A percentile compares a stretch with the other conserved stretches of the same genome.
Evolutionary conservation across 106 monocot species (phyloP).

Genomic region (Dendrobium officinale): DNA sequence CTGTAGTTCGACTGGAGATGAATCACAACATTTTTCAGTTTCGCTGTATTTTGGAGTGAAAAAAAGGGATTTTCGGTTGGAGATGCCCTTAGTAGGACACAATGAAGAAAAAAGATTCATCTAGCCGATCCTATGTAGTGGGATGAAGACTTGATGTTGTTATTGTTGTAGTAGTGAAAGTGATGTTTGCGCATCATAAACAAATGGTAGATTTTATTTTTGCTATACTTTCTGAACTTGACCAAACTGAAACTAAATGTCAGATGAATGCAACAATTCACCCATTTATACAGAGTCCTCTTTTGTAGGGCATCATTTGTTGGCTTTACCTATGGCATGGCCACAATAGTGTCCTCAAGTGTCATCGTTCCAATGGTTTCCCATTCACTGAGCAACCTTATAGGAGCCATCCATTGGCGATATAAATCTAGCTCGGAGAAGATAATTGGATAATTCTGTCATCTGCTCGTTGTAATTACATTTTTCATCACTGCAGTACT

Average conservation of each 20-base stretch:
- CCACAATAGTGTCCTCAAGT: slow-evolving; percentile 69
- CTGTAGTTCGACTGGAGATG: no score
- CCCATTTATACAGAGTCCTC: neutral
- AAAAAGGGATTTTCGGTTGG: no score
- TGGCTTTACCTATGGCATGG: slow-evolving; percentile 76
- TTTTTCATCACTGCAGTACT: neutral
- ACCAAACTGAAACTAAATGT: no score
- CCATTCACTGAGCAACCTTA: slow-evolving; percentile 84
- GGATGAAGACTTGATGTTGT: no score
- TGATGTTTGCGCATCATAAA: neutral
- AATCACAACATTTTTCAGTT: no score
- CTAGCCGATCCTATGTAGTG: no score
- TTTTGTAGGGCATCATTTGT: slow-evolving; percentile 85
- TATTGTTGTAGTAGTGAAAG: neutral
- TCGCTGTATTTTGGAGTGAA: no score
- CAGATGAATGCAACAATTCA: neutral
- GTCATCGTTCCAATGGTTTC: slow-evolving; percentile 73
- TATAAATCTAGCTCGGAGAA: slow-evolving; percentile 17
- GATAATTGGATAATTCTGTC: slow-evolving; percentile 1
- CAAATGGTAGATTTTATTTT: neutral
- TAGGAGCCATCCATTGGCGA: slow-evolving; percentile 71
- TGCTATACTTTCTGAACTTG: no score
- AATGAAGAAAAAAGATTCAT: no score
- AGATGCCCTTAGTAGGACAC: no score
- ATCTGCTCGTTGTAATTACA: neutral